Base-by-base conservation (phyloP, 225 moss, liverwort and hornwort species). In the Physcomitrium patens region DNA sequence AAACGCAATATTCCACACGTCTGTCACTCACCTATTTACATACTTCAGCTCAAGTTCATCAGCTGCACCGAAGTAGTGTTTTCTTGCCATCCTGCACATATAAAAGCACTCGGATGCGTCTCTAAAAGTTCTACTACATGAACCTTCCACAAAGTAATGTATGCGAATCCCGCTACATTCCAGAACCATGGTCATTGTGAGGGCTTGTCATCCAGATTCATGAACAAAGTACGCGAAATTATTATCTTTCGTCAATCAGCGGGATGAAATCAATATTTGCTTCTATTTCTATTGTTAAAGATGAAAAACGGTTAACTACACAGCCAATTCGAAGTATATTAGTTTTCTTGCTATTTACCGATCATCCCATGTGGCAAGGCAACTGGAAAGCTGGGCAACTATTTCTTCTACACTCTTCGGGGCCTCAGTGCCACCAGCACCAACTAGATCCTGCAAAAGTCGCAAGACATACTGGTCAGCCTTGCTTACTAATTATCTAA, bases 301-400 rank as follows among this genome's bases (percentile, higher is more conserved):
- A 7, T 37, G 31, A 37, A 37, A 1, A 7, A 37, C 31, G 31
- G 31, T 37, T 37, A 37, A 37, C 31, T 37, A 37, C 31, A 37
- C 31, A 37, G 7, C 31, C 31, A 37, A 37, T 37, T 37, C 7
- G 0, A 37, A 37, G 31, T 4, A 37, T 24, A 3, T 37, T 37
- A 37, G 5, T 37, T 37, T 7, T 37, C 31, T 7, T 37, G 31
- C 31, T 4, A 37, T 37, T 60, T 78, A 94, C 92, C 96, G 79
- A 63, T 97, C 93, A 87, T 97, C 97, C 97, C 97, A 97, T 83
- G 92, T 77, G 45, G 94, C 78, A 56, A 97, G 97, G 52, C 91
- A 90, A 67, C 90, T 89, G 55, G 82, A 83, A 62, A 97, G 79
- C 71, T 93, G 85, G 23, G 97, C 90, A 31, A 97, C 82, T 17